phyloP scores from a whole-genome alignment of 805 yeast genomes.

The Myxozyma vanderwaltii region DNA sequence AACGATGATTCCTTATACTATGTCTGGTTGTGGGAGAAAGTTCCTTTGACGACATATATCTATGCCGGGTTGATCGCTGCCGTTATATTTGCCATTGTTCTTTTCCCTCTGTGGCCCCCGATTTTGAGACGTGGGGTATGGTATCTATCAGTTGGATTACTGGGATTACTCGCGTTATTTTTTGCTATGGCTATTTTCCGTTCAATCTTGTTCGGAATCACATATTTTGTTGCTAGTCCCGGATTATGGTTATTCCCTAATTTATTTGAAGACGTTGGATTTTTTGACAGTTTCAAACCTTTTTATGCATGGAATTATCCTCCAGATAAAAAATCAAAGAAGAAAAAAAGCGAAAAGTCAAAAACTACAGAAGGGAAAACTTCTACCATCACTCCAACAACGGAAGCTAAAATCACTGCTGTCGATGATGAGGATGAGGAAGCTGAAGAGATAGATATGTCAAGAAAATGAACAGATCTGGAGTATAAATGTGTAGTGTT shows the following conservation, averaged over 20 bases:
- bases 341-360: neutral
- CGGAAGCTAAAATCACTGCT: conserved; percentile 5
- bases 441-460: conserved; percentile 10
- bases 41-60: conserved; percentile 62
- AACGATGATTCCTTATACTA: conserved; percentile 57
- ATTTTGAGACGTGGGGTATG: conserved; percentile 89
- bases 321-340: conserved; percentile 29
- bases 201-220: conserved; percentile 63
- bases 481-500: too few species aligned
- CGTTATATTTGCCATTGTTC: conserved; percentile 61
- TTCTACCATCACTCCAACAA: neutral
- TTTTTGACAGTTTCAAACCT: conserved; percentile 88
- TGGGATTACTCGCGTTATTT: conserved; percentile 73
- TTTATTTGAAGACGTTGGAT: conserved; percentile 92
- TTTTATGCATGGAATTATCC: conserved; percentile 71
- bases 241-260: conserved; percentile 98
- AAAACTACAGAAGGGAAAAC: neutral
- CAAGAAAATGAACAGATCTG: conserved; percentile 2
- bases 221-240: conserved; percentile 59
- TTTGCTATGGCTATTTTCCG: conserved; percentile 79
- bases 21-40: conserved; percentile 79
- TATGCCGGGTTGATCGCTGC: conserved; percentile 68
- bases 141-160: conserved; percentile 76
- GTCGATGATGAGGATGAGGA: conserved; percentile 15
- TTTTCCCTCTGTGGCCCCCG: conserved; percentile 95